Conservation (phyloP, 495 filamentous ascomycete species). For the Penicillium manginii region DNA sequence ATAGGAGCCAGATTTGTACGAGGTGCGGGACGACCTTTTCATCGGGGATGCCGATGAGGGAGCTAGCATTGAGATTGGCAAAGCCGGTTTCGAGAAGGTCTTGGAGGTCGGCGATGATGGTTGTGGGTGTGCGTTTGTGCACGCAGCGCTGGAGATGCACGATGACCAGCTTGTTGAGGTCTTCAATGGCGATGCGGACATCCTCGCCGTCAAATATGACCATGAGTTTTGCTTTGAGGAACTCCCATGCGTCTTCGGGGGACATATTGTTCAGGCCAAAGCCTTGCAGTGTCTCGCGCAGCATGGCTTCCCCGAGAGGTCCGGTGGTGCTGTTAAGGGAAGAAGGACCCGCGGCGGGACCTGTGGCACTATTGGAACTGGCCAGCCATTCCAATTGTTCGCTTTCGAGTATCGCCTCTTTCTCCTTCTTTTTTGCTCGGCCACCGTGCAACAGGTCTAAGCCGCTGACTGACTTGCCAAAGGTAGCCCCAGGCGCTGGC, state of each 20-base stretch:
- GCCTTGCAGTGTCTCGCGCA: conserved; percentile 54
- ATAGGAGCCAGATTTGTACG: conserved; percentile 90
- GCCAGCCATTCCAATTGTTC: conserved; percentile 50
- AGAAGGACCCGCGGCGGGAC: conserved; percentile 39
- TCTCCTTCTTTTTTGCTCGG: conserved; percentile 74
- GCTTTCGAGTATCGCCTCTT: conserved; percentile 44
- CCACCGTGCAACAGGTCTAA: conserved; percentile 86
- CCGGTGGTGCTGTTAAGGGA: conserved; percentile 39
- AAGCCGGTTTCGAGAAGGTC: conserved; percentile 85
- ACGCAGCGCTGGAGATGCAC: conserved; percentile 80
- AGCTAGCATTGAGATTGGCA: conserved; percentile 74
- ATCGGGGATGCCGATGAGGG: conserved; percentile 73
- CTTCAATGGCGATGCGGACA: conserved; percentile 85
- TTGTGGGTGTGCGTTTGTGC: conserved; percentile 63
- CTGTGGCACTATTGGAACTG: conserved; percentile 32
- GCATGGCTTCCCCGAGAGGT: conserved; percentile 39
- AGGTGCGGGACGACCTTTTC: conserved; percentile 83
- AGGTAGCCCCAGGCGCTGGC: conserved; percentile 68
- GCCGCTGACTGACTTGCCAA: conserved; percentile 77
- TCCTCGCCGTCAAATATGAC: conserved; percentile 94
- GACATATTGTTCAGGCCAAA: conserved; percentile 82
- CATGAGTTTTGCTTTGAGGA: conserved; percentile 86
- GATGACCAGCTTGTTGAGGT: conserved; percentile 87
- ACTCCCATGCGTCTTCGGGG: conserved; percentile 92
- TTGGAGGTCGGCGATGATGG: conserved; percentile 77